A percentile compares a stretch with the other conserved stretches of the same genome.
These are phyloP conservation scores for Cyberlindnera mrakii DNA, from an alignment of 805 yeast species.

Conservation along the genomic window DNA sequence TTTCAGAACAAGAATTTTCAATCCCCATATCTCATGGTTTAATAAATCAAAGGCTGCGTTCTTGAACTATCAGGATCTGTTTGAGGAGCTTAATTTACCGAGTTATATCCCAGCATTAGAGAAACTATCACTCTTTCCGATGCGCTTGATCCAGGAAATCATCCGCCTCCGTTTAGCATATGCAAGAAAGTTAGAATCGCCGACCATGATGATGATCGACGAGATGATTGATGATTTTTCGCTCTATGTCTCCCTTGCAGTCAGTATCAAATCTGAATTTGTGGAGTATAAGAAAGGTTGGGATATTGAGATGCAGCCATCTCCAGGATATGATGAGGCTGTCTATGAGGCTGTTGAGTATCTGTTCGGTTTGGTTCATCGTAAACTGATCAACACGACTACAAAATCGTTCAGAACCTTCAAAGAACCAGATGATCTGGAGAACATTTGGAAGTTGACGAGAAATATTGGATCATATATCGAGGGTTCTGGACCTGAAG, in stretches of 20 bases:
- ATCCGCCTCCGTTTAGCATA: constrained; percentile 67
- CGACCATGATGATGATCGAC: constrained; percentile 94
- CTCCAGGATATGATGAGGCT: constrained; percentile 56
- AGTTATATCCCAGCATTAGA: constrained; percentile 61
- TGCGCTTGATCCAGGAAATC: constrained; percentile 72
- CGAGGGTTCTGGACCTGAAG: constrained; percentile 73
- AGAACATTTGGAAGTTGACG: constrained; percentile 73
- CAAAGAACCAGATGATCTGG: constrained; percentile 87
- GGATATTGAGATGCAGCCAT: constrained; percentile 62
- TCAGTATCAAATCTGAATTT: constrained; percentile 65
- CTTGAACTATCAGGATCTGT: constrained; percentile 51
- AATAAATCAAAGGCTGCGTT: constrained; percentile 73
- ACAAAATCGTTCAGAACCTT: constrained; percentile 70
- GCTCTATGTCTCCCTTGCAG: constrained; percentile 66
- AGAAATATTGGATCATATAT: constrained; percentile 72
- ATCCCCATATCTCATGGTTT: constrained; percentile 74
- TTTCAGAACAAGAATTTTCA: constrained; percentile 62
- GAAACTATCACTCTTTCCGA: constrained; percentile 67
- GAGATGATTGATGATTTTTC: constrained; percentile 86
- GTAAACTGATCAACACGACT: constrained; percentile 74
- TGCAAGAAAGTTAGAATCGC: constrained; percentile 72
- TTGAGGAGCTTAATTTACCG: constrained; percentile 67
- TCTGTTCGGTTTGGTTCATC: constrained; percentile 62
- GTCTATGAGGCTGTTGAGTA: constrained; percentile 70
- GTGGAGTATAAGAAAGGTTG: constrained; percentile 56